A percentile compares a stretch with the other conserved stretches of the same genome.
These are phyloP conservation scores for Ophiostoma piceae DNA, from an alignment of 2,329 filamentous ascomycete species.

Conservation along the genomic window DNA sequence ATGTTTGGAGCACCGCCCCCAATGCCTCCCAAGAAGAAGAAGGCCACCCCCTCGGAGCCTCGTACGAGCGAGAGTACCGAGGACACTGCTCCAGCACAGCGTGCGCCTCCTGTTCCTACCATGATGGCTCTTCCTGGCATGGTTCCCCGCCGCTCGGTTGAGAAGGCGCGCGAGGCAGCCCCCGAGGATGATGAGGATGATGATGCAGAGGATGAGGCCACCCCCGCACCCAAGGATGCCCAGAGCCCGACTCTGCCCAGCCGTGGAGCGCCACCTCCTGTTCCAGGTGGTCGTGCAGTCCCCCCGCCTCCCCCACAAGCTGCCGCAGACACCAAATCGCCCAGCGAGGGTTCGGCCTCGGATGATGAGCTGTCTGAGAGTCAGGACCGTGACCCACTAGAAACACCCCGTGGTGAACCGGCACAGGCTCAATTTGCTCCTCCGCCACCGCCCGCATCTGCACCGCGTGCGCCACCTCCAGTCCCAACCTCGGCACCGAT, in stretches of 20 bases:
- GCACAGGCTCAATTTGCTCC: slow-evolving; percentile 35
- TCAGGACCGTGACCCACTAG: slow-evolving; percentile 37
- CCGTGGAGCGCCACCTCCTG: slow-evolving; percentile 37
- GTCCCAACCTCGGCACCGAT: slow-evolving; percentile 19
- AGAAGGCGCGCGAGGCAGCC: slow-evolving; percentile 34
- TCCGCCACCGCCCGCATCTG: slow-evolving; percentile 44
- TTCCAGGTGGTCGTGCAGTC: slow-evolving; percentile 48
- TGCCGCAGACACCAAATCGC: slow-evolving; percentile 51
- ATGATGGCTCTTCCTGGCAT: slow-evolving; percentile 69
- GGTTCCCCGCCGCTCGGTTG: slow-evolving; percentile 49
- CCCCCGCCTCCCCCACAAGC: slow-evolving; percentile 54
- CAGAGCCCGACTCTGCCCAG: slow-evolving; percentile 31
- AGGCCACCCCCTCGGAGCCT: slow-evolving; percentile 40
- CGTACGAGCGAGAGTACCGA: slow-evolving; percentile 37
- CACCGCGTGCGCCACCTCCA: slow-evolving; percentile 37
- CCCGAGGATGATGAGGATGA: slow-evolving; percentile 30
- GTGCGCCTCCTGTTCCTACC: slow-evolving; percentile 51
- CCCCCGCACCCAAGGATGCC: slow-evolving; percentile 32
- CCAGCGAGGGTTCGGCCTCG: slow-evolving; percentile 75
- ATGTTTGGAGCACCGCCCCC: slow-evolving; percentile 69
- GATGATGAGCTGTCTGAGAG: slow-evolving; percentile 75
- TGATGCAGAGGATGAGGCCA: slow-evolving; percentile 34
- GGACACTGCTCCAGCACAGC: slow-evolving; percentile 37
- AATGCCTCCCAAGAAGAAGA: slow-evolving; percentile 54
- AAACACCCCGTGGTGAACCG: slow-evolving; percentile 38